Percentiles rank a stretch among this genome's conserved stretches.
These are phyloP conservation scores for Fomitopsis pinicola DNA, from an alignment of 1,284 basidiomycete species.

Conservation along the genomic window DNA sequence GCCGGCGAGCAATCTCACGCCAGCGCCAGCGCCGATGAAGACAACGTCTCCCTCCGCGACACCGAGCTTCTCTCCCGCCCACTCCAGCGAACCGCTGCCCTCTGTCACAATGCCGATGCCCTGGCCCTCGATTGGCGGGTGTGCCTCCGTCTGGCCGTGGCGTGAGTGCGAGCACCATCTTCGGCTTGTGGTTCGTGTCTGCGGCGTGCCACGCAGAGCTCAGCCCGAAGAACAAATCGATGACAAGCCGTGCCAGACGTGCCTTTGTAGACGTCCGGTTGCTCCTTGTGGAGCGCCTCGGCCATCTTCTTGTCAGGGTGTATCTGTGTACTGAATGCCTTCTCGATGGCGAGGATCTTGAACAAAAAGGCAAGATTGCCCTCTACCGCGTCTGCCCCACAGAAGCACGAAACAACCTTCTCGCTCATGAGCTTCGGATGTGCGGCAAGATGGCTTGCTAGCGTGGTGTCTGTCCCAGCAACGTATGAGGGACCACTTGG, in stretches of 20 bases:
- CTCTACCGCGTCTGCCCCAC: conserved; percentile 39
- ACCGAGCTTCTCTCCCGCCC: conserved; percentile 39
- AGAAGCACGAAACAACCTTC: conserved; percentile 58
- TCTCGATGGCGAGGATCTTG: conserved; percentile 91
- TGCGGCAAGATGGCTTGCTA: conserved; percentile 60
- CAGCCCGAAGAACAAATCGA: background rate
- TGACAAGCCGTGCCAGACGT: background rate
- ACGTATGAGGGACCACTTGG: conserved; percentile 76
- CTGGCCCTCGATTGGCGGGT: conserved; percentile 73
- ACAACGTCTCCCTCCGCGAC: conserved; percentile 73
- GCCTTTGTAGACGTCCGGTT: conserved; percentile 61
- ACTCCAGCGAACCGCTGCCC: conserved; percentile 58
- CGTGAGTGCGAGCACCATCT: conserved; percentile 96
- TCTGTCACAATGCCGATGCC: conserved; percentile 79
- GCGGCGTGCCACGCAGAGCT: conserved; percentile 37
- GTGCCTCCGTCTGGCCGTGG: conserved; percentile 52
- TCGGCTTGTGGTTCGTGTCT: conserved; percentile 96
- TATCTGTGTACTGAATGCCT: conserved; percentile 94
- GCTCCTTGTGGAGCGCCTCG: conserved; percentile 66
- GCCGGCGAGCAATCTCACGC: conserved; percentile 43
- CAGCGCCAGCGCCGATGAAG: conserved; percentile 78
- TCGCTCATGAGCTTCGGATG: conserved; percentile 70
- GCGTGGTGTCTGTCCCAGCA: conserved; percentile 36
- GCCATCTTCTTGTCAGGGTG: conserved; percentile 96
- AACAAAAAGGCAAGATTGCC: conserved; percentile 91